phyloP scores from a whole-genome alignment of 768 basidiomycete genomes.

The Sutorius australiensis region DNA sequence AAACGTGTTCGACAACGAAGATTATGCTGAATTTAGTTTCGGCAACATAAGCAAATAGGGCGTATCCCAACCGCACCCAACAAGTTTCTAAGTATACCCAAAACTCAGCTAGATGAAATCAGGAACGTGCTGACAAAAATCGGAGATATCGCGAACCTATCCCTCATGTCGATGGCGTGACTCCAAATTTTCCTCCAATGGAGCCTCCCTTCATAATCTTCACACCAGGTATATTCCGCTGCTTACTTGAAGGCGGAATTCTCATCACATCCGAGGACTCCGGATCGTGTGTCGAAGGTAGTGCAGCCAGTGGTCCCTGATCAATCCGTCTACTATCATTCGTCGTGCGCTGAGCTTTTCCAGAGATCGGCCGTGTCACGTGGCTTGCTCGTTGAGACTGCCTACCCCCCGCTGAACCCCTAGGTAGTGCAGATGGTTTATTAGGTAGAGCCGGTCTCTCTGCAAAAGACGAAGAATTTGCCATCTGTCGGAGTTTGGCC shows the following conservation, averaged over 20 bases:
- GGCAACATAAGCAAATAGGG: constrained; percentile 1
- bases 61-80: neutral
- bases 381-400: constrained; percentile 1
- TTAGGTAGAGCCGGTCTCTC: constrained; percentile 23
- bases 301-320: neutral
- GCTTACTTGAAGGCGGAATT: constrained; percentile 16
- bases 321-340: neutral
- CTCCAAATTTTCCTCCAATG: constrained; percentile 11
- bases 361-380: neutral
- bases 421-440: constrained; percentile 13
- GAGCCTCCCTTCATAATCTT: constrained; percentile 28
- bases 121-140: neutral
- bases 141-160: neutral
- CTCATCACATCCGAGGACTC: constrained; percentile 15
- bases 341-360: neutral
- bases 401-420: neutral
- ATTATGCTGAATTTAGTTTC: constrained; percentile 1
- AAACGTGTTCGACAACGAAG: neutral
- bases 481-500: constrained; percentile 86
- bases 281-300: constrained; percentile 2
- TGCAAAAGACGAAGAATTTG: constrained; percentile 28
- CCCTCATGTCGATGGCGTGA: constrained; percentile 9
- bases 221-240: constrained; percentile 31
- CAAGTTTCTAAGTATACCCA: neutral
- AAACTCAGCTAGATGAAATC: constrained; percentile 8